Base-by-base conservation (phyloP, 768 basidiomycete genomes). In the Dentipellis sp. region DNA sequence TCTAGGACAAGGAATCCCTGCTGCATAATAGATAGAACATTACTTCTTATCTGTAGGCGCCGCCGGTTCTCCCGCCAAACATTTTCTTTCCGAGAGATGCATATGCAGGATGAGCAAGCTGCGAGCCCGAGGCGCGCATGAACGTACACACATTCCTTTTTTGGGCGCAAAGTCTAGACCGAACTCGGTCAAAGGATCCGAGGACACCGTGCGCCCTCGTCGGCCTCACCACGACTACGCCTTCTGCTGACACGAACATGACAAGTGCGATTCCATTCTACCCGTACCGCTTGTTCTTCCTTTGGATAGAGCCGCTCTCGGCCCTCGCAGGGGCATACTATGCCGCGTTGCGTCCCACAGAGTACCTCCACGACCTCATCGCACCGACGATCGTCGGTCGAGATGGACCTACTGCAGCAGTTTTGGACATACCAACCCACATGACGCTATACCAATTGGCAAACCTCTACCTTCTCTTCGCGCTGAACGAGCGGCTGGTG, bases 381-480 rank as follows among this genome's bases (percentile, higher is more conserved):
- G 62, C 60, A 23, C 53, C 65, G 22, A 29, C 40, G 39, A 40
- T 50, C 48, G 21, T 12, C 16, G 48, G 48, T 16, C n/a, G n/a
- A 17, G n/a, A n/a, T 45, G 42, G 12, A 16, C 42, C 22, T 10
- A 10, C 21, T 29, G 42, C 54, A 34, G n/a, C 40, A 19, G 47
- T 53, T 8, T 22, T 52, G 5, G 59, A 67, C 42, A 68, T 65
- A 0, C 71, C 74, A 39, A 71, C 67, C 17, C 65, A 57, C 56
- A 75, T 78, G 66, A 68, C 71, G 11, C 70, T 79, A 22, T 71
- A 70, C 54, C 78, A 79, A 60, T 72, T 79, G 6, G 67, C 77
- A 7, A 80, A 79, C 61, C 69, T 80, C 19, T 79, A 78, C 58
- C 68, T 79, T 4, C 69, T 78, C 22, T 79, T 79, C 58, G 76